Base-by-base conservation (phyloP, 208 protist species). In the Strigomonas galati region DNA sequence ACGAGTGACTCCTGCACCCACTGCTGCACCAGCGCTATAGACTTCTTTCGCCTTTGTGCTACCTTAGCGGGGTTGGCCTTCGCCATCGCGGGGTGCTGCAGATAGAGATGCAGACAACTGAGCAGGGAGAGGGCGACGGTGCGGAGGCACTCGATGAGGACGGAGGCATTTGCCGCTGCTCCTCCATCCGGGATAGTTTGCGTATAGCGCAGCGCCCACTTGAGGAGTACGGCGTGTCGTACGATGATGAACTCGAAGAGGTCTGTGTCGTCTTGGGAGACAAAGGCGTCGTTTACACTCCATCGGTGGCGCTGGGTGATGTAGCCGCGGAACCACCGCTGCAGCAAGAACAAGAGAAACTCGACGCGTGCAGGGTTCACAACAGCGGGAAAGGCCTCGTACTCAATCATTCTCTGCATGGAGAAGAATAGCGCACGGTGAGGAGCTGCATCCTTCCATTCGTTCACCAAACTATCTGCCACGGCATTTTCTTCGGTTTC, bases 211-310 rank as follows among this genome's bases (percentile, higher is more conserved):
- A 92, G 56, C 9, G 72, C 69, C 70, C 67, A 85, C 23, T 65
- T 74, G 1, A 95, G 76, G 1, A 92, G 72, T n/a, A 81, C 78
- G 4, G 68, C 54, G 64, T 93, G 86, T 1, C 86, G 81, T 21
- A 81, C 69, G 7, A 93, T 46, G n/a, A 92, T 58, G 81, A 95
- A 93, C 6, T 23, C 32, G 78, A 85, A 91, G n/a, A 92, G 56
- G 44, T 92, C 86, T 0, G 51, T 54, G 56, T 86, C 75, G 37
- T 82, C 78, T 6, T 65, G n/a, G 0, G 64, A 56, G 19, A 59
- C 46, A 79, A 84, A 71, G 21, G 70, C 48, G 67, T 79, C 54
- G 49, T 72, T 37, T 0, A 56, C 21, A 7, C 65, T 65, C 69
- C 78, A 85, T 15, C 75, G 82, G 59, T 90, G 82, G 27, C 74